Evolutionary conservation across 1,139 yeast species (phyloP), one percentile per base, ranked within the genome.

Genomic region (Geotrichum restrictum): DNA sequence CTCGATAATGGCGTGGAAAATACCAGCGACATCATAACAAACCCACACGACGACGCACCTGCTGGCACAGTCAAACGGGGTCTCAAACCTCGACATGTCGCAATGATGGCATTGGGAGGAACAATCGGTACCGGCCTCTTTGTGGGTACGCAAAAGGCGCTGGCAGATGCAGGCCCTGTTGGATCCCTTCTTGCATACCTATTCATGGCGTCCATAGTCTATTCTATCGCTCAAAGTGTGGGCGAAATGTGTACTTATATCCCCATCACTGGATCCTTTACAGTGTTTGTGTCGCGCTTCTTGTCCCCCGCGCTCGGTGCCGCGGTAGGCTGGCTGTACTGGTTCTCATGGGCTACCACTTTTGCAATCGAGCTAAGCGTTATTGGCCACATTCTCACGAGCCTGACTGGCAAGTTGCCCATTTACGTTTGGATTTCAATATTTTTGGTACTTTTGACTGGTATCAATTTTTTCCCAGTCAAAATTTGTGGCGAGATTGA

Each of bases 71-170:
- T 57, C 34, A 62, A 71, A 52, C 66, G 80, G 55, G 71, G 69
- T 44, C 65, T 78, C 43, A 68, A 69, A 39, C 64, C 74, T 10
- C 68, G 81, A 42, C 81, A 77, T 62, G 74, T 78, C 19, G 67
- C 74, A 43, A 69, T 78, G 59, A 74, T 78, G 70, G 74, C 77
- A 42, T 73, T 78, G 44, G 81, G 81, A 10, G 79, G 77, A 53
- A 67, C 75, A 52, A 75, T 77, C 45, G 80, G 81, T 29, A 72
- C 79, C 2, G 81, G 81, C 45, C 64, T 76, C 42, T 76, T 73
- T 59, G 80, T 84, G 60, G 88, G 89, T 60, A 82, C 88, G 6
- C 85, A 86, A 50, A 69, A 79, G 13, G 82, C 88, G 0, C 71
- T 83, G 57, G 31, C 40, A 1, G 72, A 74, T 38, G 87, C 85